Evolutionary conservation across 2,329 filamentous ascomycete species (phyloP).

Genomic region (Triangularia verruculosa): DNA sequence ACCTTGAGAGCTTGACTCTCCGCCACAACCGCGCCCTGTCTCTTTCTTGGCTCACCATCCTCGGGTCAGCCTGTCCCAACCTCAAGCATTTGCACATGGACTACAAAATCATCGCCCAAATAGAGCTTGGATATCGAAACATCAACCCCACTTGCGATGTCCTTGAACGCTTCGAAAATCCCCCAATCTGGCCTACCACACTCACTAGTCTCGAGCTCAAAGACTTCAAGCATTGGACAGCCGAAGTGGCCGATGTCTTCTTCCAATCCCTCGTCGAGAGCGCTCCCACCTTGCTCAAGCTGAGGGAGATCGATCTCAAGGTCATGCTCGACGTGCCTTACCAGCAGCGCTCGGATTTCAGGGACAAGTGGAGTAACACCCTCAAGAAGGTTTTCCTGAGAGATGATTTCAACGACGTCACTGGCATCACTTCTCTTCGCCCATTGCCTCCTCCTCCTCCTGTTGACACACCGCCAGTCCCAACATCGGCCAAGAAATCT

Average conservation of each 20-base stretch:
- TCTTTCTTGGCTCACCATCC: constrained; percentile 66
- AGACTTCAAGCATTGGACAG: constrained; percentile 72
- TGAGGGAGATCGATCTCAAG: constrained; percentile 70
- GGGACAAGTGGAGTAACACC: constrained; percentile 72
- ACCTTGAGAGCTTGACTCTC: constrained; percentile 66
- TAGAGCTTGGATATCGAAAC: constrained; percentile 61
- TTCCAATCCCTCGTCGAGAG: constrained; percentile 74
- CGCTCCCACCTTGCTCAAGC: constrained; percentile 60
- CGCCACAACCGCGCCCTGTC: constrained; percentile 78
- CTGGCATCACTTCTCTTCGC: constrained; percentile 12
- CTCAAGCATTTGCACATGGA: constrained; percentile 73
- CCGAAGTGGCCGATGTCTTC: constrained; percentile 69
- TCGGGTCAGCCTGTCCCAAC: constrained; percentile 66
- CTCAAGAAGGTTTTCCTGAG: constrained; percentile 63
- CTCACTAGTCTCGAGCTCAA: constrained; percentile 71
- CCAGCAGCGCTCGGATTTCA: constrained; percentile 76
- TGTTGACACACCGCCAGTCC: not conserved
- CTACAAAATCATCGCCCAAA: constrained; percentile 71
- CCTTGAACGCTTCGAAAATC: constrained; percentile 60
- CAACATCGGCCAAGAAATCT: not conserved
- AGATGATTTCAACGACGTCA: not conserved
- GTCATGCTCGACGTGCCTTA: constrained; percentile 77
- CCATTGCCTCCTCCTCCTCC: constrained; percentile 10
- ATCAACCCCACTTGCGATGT: constrained; percentile 71
- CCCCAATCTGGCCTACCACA: constrained; percentile 74